These are phyloP conservation scores for Ustulina deusta DNA, from an alignment of 2,329 filamentous ascomycete species.

Conservation along the genomic window DNA sequence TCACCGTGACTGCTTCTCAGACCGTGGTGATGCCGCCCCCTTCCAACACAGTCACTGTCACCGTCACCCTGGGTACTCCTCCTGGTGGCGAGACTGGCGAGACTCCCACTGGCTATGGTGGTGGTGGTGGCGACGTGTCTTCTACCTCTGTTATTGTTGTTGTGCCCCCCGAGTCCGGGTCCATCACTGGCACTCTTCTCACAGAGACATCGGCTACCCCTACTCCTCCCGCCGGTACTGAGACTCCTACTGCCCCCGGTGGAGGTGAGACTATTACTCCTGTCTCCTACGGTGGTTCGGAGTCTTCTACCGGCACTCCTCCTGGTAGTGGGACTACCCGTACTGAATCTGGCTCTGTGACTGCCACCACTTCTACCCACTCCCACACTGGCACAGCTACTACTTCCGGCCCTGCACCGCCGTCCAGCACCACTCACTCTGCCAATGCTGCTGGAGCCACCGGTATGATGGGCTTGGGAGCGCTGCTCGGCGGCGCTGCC, in stretches of 20 bases:
- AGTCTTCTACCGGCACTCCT: constrained; percentile 17
- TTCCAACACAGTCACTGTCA: constrained; percentile 35
- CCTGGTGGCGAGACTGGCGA: constrained; percentile 18
- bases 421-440: constrained; percentile 19
- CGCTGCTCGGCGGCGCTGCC: constrained; percentile 40
- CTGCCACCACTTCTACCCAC: constrained; percentile 18
- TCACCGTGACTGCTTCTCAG: constrained; percentile 41
- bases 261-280: constrained; percentile 15
- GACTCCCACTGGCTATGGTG: constrained; percentile 37
- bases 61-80: constrained; percentile 26
- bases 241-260: constrained; percentile 17
- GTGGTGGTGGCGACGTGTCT: constrained; percentile 21
- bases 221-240: constrained; percentile 18
- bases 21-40: constrained; percentile 14
- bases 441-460: constrained; percentile 33
- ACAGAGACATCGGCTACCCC: constrained; percentile 36
- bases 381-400: constrained; percentile 20
- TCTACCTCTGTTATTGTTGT: constrained; percentile 19
- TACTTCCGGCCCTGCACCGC: constrained; percentile 5
- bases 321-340: constrained; percentile 22
- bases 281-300: constrained; percentile 21
- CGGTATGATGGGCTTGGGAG: constrained; percentile 35
- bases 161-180: constrained; percentile 22
- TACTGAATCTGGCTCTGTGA: constrained; percentile 23
- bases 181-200: constrained; percentile 25